Base-by-base conservation (phyloP, 2,329 filamentous ascomycete genomes). In the Fonsecaea monophora region DNA sequence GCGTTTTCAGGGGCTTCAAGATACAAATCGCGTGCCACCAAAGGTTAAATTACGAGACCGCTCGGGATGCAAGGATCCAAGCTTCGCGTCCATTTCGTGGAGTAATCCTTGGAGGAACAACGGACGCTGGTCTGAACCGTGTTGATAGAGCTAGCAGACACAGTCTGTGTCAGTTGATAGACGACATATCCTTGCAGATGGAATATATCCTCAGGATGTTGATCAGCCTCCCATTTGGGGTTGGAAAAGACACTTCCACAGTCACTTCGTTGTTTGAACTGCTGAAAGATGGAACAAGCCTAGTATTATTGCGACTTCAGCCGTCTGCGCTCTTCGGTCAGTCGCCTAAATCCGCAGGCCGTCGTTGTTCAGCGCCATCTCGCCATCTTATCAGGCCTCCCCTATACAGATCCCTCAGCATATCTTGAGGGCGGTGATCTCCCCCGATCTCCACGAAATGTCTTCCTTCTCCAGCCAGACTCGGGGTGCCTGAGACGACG, bases 21-120 rank as follows among this genome's bases (percentile, higher is more conserved):
- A 50, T 50, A 50, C 45, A 21, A 50, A 18, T 50, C 45, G 45
- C 45, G 45, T 50, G 45, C 45, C 45, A 50, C 25, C 45, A 25
- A 50, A 50, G 45, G 21, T 25, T 10, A 50, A 50, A 9, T 25
- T 50, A 50, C 40, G 40, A 42, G 40, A 42, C 15, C 12, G 18
- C 18, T 12, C 18, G 18, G 8, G 45, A 50, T 12, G 21, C 45
- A 50, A 25, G 45, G 18, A 50, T 50, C 18, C 18, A 50, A 25
- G 9, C 45, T 25, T 25, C 12, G 45, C 18, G 9, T 8, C 13
- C 21, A 30, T 25, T 25, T 50, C 45, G 18, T 25, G 18, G 9
- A 21, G 45, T 18, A 42, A 15, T 42, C 15, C 10, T 10, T 15
- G 3, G n/a, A 42, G 25, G 25, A 25, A 25, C 25, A 25, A 25